A percentile compares a stretch with the other conserved stretches of the same genome.
These are phyloP conservation scores for Castanospermum australe DNA, from an alignment of 306 rosid genomes.

Conservation along the genomic window DNA sequence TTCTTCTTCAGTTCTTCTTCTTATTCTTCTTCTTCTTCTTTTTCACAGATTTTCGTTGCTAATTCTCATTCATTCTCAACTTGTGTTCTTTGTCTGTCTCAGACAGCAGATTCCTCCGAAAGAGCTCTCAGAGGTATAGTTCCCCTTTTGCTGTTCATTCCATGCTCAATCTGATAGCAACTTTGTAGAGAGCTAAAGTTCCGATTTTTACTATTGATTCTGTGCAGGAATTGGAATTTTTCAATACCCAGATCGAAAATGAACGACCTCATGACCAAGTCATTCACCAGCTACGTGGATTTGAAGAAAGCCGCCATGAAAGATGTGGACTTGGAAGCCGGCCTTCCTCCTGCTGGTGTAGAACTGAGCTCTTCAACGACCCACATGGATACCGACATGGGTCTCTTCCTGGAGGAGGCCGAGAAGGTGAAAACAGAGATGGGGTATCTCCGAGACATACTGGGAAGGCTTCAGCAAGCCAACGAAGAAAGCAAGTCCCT, in stretches of 20 bases:
- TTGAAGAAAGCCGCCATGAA: slow-evolving; percentile 79
- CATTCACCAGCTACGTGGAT: slow-evolving; percentile 83
- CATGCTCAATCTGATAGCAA: not conserved
- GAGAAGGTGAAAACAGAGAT: slow-evolving; percentile 78
- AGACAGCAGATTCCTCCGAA: too few species aligned
- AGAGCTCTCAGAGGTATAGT: not conserved
- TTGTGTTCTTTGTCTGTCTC: not conserved
- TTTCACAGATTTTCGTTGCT: not conserved
- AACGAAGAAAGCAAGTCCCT: slow-evolving; percentile 73
- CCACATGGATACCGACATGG: slow-evolving; percentile 55
- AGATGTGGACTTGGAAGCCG: slow-evolving; percentile 77
- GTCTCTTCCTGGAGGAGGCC: slow-evolving; percentile 69
- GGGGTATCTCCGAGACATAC: slow-evolving; percentile 46
- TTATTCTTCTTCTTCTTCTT: too few species aligned
- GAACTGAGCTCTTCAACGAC: slow-evolving; percentile 47
- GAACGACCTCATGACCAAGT: slow-evolving; percentile 89
- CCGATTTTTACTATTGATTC: not conserved
- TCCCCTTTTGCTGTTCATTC: not conserved
- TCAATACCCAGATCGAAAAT: slow-evolving; percentile 24
- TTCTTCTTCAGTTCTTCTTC: too few species aligned
- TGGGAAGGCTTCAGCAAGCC: slow-evolving; percentile 52
- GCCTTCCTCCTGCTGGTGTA: slow-evolving; percentile 21
- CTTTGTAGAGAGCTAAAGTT: not conserved
- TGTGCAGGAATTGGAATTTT: not conserved
- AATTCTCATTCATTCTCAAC: too few species aligned